Evolutionary conservation across 2,329 filamentous ascomycete genomes (phyloP).

Genomic region (Didymella segeticola): DNA sequence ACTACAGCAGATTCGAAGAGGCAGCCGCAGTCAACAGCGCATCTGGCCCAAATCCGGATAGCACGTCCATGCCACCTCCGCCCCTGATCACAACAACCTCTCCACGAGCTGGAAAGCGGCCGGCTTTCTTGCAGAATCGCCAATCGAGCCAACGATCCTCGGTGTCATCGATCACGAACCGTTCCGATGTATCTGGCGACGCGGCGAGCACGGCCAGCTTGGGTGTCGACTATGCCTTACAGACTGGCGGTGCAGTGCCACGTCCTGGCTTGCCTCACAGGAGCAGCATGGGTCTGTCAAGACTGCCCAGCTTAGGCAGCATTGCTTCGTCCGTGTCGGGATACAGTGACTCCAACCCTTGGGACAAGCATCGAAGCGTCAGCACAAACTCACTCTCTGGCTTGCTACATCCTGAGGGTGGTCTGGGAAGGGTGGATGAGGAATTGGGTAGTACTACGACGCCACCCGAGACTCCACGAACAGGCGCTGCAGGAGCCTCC

Average conservation of each 20-base stretch:
- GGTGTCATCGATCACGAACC: conserved; percentile 61
- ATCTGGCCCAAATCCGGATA: conserved; percentile 41
- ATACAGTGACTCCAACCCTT: conserved; percentile 55
- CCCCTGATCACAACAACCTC: conserved; percentile 30
- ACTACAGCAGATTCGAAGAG: conserved; percentile 40
- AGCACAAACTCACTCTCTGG: conserved; percentile 46
- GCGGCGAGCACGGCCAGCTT: conserved; percentile 76
- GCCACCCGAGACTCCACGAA: conserved; percentile 73
- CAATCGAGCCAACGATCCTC: conserved; percentile 66
- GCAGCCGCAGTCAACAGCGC: conserved; percentile 38
- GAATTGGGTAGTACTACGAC: conserved; percentile 58
- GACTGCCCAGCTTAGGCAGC: conserved; percentile 86
- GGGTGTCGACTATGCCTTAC: conserved; percentile 80
- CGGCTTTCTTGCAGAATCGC: conserved; percentile 63
- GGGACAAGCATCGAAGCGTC: conserved; percentile 52
- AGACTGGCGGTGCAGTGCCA: conserved; percentile 78
- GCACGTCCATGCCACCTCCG: conserved; percentile 25
- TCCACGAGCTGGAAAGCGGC: conserved; percentile 52
- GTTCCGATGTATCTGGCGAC: conserved; percentile 63
- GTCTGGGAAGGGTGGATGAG: conserved; percentile 65
- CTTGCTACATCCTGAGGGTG: conserved; percentile 51
- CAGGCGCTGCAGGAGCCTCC: conserved; percentile 56
- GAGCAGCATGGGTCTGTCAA: conserved; percentile 66
- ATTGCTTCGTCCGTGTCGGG: conserved; percentile 77
- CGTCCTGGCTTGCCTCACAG: conserved; percentile 45